Evolutionary conservation across 2,329 filamentous ascomycete species (phyloP).

Genomic region (Exophiala phaeomuriformis): DNA sequence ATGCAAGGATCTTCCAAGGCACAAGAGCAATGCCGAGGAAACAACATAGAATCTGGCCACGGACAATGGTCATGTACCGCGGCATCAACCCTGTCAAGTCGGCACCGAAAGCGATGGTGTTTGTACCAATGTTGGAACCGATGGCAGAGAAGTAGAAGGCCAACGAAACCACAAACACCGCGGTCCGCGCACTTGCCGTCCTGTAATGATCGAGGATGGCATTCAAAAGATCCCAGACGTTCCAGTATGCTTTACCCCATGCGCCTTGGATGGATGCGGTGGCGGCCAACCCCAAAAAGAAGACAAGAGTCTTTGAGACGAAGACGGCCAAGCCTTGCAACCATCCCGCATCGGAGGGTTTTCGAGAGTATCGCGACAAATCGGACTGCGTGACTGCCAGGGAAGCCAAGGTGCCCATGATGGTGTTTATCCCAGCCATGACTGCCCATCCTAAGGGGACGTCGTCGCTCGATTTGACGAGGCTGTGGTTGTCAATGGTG

Average conservation of each 20-base stretch:
- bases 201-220: conserved; percentile 37
- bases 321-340: conserved; percentile 27
- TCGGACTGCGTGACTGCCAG: conserved; percentile 6
- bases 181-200: neutral
- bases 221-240: conserved; percentile 40
- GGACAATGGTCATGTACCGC: no score
- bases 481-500: neutral
- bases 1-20: no score
- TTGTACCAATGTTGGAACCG: no score
- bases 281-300: conserved; percentile 37
- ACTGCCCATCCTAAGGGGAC: conserved; percentile 3
- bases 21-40: no score
- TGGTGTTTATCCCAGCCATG: conserved; percentile 1
- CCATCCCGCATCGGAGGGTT: conserved; percentile 3
- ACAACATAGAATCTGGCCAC: no score
- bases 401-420: conserved; percentile 4
- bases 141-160: no score
- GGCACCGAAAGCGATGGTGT: no score
- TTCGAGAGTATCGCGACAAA: conserved; percentile 6
- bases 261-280: conserved; percentile 35
- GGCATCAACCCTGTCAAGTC: no score
- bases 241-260: conserved; percentile 39
- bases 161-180: no score
- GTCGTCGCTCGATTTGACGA: neutral
- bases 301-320: conserved; percentile 35